Conservation (phyloP, 2,329 filamentous ascomycete species). For the Colletotrichum sidae region DNA sequence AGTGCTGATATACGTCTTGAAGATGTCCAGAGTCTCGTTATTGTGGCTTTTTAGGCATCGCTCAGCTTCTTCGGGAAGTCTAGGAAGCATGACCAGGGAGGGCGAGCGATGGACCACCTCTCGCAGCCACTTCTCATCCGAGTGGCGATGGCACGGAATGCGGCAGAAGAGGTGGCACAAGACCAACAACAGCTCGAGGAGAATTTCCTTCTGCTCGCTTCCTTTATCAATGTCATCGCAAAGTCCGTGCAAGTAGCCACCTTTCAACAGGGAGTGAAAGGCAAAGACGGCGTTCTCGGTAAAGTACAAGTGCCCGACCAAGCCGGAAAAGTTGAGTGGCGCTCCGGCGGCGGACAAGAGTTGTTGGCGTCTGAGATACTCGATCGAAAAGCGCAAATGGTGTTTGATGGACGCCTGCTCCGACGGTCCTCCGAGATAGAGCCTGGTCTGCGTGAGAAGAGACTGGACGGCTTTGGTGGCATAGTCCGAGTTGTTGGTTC, state of each 20-base stretch:
- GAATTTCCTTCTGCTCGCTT: constrained; percentile 57
- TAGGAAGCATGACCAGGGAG: constrained; percentile 55
- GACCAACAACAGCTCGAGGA: constrained; percentile 74
- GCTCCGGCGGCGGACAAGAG: constrained; percentile 70
- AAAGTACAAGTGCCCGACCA: constrained; percentile 80
- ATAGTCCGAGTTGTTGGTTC: constrained; percentile 72
- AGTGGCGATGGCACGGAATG: constrained; percentile 57
- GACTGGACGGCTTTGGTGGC: constrained; percentile 73
- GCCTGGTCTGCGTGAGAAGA: constrained; percentile 74
- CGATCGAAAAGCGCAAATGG: constrained; percentile 83
- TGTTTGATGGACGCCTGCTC: constrained; percentile 78
- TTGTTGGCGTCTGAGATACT: constrained; percentile 78
- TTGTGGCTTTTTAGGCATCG: constrained; percentile 72
- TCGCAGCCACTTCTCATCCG: constrained; percentile 55
- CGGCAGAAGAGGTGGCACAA: constrained; percentile 79
- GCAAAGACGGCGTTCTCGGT: constrained; percentile 81
- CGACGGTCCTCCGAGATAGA: constrained; percentile 77
- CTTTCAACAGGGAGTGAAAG: constrained; percentile 79
- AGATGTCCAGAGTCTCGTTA: constrained; percentile 72
- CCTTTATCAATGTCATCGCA: constrained; percentile 65
- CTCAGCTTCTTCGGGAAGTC: constrained; percentile 55
- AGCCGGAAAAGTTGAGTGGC: constrained; percentile 78
- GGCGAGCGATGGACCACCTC: constrained; percentile 66
- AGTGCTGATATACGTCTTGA: constrained; percentile 75
- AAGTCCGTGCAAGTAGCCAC: constrained; percentile 74